Evolutionary conservation across 495 filamentous ascomycete species (phyloP), one percentile per base, ranked within the genome.

Genomic region (Aspergillus steynii): DNA sequence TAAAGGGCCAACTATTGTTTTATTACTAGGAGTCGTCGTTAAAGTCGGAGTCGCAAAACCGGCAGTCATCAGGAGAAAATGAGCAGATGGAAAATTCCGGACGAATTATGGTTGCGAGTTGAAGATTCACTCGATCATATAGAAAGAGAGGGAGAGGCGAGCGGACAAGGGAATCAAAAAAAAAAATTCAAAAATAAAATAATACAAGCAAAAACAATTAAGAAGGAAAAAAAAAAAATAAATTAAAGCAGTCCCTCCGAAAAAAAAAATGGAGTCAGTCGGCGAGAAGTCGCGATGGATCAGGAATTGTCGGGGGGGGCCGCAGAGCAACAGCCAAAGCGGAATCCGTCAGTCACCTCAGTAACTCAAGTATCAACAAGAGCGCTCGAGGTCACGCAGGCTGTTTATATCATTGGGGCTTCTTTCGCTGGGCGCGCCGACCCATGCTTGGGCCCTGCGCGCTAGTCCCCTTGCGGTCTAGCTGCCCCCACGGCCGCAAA

Each of bases 361-460:
- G 61, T 27, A n/a, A 53, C 27, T 27, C 29, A 53, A 60, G 61
- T 59, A n/a, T 55, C 52, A 63, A 62, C 64, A 69, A 64, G 58
- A 47, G 50, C 51, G 59, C 60, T 79, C 76, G 77, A 78, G 77
- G 77, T 77, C 74, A 78, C 76, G 75, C 77, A 72, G 77, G 70
- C 76, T 75, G 77, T 80, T 79, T 80, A 79, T 79, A 80, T 78
- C 75, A 80, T 79, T 75, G 76, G 74, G 66, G 68, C 70, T 71
- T 69, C 75, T 75, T 73, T 71, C 66, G 68, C 71, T 69, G 69
- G 73, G 70, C 73, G 77, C 77, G 76, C 71, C 67, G 70, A 72
- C 66, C 74, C 72, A 77, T 79, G 74, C 76, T 74, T 77, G 77
- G 71, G 69, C 72, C 64, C 65, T 68, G 37, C 34, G 47, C 61